Evolutionary conservation across 768 basidiomycete species (phyloP).

Genomic region (Scleroderma bovista): DNA sequence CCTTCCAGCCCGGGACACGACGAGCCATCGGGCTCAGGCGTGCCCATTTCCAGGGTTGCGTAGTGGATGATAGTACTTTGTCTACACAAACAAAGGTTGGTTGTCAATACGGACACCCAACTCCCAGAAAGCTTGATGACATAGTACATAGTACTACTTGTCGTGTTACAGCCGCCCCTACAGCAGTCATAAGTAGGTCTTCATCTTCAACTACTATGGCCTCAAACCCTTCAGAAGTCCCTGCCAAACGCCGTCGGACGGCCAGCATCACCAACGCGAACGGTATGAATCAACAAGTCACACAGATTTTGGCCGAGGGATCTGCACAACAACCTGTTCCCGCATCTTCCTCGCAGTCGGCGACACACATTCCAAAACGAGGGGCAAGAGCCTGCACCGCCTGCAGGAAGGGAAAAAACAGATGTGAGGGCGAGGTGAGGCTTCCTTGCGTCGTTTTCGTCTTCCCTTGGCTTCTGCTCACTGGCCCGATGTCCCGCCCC

Average conservation of each 20-base stretch:
- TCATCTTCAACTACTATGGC: conserved; percentile 56
- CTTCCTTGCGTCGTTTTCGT: conserved; percentile 22
- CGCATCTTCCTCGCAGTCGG: conserved; percentile 23
- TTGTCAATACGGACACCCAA: neutral
- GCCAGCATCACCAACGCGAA: conserved; percentile 21
- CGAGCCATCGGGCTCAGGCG: too few species aligned
- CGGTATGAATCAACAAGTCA: conserved; percentile 17
- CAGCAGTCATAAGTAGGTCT: conserved; percentile 44
- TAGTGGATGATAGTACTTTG: too few species aligned
- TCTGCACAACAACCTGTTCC: conserved; percentile 19
- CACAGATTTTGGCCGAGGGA: conserved; percentile 34
- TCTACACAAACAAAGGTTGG: too few species aligned
- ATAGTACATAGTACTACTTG: conserved; percentile 13
- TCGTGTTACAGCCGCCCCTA: neutral
- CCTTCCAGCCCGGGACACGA: neutral
- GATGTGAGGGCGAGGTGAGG: conserved; percentile 86
- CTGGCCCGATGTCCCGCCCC: conserved; percentile 68
- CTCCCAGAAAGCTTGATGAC: conserved; percentile 8
- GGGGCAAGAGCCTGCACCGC: conserved; percentile 87
- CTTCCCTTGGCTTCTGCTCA: conserved; percentile 44
- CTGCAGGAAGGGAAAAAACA: conserved; percentile 88
- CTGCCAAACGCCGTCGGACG: conserved; percentile 56
- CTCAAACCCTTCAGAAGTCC: conserved; percentile 50
- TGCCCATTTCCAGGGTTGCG: neutral
- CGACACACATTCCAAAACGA: conserved; percentile 78